Evolutionary conservation across 2,329 filamentous ascomycete species (phyloP), one percentile per base, ranked within the genome.

Genomic region (Cladosporium oxysporum): DNA sequence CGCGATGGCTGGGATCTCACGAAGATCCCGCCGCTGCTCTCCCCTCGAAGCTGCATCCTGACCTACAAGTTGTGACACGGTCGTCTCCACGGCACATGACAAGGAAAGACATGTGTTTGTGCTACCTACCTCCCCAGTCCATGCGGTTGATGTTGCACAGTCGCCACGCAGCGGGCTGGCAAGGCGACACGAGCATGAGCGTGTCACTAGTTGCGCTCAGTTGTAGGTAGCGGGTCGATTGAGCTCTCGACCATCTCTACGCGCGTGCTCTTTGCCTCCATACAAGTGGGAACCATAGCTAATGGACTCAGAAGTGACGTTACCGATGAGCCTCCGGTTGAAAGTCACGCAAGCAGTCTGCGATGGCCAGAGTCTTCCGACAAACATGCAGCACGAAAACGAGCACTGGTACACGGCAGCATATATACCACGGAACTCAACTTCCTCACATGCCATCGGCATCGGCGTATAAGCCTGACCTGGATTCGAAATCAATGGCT

Each of bases 141-240:
- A 58, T 58, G 53, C 53, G 33, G 18, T 23, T 37, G 16, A 10
- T 58, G 53, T 58, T 5, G 53, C 35, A 52, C 23, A 52, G 14
- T 52, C 26, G 23, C 57, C 57, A 58, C 41, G 57, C 57, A n/a
- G 57, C 23, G 23, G 18, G 57, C 57, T 58, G 21, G 35, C 35
- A 58, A 28, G 12, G 33, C 44, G 28, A 21, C 57, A 58, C 6
- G 35, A 28, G 21, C 23, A 11, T 23, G 23, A 58, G 41, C 33
- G 33, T 44, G 12, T 16, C 23, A 53, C 50, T 28, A 16, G 18
- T 11, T 53, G 16, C 28, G 12, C 6, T 18, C 8, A 29, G 5
- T 31, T n/a, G 10, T 28, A 14, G 11, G 16, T n/a, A 23, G 35
- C 35, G 35, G 35, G 16, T 18, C 8, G 11, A 2, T 16, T 31